Evolutionary conservation across 441 rosid species (phyloP), one percentile per base, ranked within the genome.

Genomic region (Metrosideros polymorpha): DNA sequence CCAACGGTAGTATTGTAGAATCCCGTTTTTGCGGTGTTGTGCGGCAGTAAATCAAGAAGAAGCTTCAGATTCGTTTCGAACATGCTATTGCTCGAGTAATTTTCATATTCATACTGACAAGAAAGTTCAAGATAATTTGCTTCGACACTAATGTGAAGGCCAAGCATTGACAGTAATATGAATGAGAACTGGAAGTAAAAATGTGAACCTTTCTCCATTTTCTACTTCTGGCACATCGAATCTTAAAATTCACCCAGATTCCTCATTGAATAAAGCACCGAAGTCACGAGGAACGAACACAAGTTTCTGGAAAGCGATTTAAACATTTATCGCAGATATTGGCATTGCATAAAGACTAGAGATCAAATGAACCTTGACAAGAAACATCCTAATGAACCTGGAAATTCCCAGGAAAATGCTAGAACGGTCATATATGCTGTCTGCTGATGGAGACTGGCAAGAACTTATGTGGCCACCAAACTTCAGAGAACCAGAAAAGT

Each of bases 1-100:
- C 93, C 92, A 6, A 76, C n/a, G 1, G 57, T 87, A 13, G 55
- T 82, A 54, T 77, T 85, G 79, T 86, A 77, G 88, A 87, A 90
- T 47, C 89, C 90, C 18, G 85, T 66, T 52, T 12, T 32, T 45
- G 91, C 30, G 22, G 90, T 88, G 15, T n/a, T 51, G 25, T 89
- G 61, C 9, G 87, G 4, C 22, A 92, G 43, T 7, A 29, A 83
- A n/a, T 71, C 45, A 35, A 89, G 86, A 29, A 88, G 86, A 19
- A 25, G 29, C 61, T 84, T 50, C 27, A 89, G 88, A 82, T 87
- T 90, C 3, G 9, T 55, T 61, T 85, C 86, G 17, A 89, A 91
- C 0, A 71, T 5, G 53, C 86, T 85, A 43, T 88, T 85, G 13
- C 3, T 14, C 1, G 86, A 25, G 76, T 89, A 89, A 19, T 19